phyloP scores from a whole-genome alignment of 1,139 yeast genomes.

The Yamadazyma buinensis region DNA sequence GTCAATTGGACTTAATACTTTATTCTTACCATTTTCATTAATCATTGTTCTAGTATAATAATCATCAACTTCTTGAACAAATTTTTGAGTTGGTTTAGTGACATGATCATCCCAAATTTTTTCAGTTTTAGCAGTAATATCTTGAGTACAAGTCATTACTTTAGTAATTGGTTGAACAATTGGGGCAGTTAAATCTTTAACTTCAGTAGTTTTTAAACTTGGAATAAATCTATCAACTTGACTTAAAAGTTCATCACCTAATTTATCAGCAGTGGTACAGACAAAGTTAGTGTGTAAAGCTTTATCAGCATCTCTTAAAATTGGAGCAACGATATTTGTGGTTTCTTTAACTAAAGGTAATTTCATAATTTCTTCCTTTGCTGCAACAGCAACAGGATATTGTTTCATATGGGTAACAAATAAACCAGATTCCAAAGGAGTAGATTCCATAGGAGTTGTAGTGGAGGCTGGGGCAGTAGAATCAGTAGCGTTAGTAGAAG shows the following conservation, averaged over 20 bases:
- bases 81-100: conserved; percentile 37
- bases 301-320: conserved; percentile 5
- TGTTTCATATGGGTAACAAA: conserved; percentile 13
- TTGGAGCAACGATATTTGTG: conserved; percentile 3
- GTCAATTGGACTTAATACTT: conserved; percentile 57
- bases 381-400: conserved; percentile 13
- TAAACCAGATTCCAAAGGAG: conserved; percentile 3
- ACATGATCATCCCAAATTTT: conserved; percentile 20
- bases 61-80: conserved; percentile 36
- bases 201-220: conserved; percentile 33
- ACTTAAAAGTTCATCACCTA: conserved; percentile 30
- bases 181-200: conserved; percentile 39
- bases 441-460: neutral
- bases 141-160: conserved; percentile 4
- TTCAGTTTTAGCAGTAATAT: conserved; percentile 14
- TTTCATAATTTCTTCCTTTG: conserved; percentile 8
- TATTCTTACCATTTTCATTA: conserved; percentile 59
- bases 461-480: conserved; percentile 3
- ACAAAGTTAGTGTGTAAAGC: conserved; percentile 1
- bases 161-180: conserved; percentile 36
- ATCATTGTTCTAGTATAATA: conserved; percentile 36
- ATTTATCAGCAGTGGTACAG: conserved; percentile 23
- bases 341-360: conserved; percentile 9
- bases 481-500: conserved; percentile 1
- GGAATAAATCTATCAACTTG: conserved; percentile 36